A percentile compares a stretch with the other conserved stretches of the same genome.
Evolutionary conservation across 495 filamentous ascomycete genomes (phyloP).

Genomic region (Collariella sp.): DNA sequence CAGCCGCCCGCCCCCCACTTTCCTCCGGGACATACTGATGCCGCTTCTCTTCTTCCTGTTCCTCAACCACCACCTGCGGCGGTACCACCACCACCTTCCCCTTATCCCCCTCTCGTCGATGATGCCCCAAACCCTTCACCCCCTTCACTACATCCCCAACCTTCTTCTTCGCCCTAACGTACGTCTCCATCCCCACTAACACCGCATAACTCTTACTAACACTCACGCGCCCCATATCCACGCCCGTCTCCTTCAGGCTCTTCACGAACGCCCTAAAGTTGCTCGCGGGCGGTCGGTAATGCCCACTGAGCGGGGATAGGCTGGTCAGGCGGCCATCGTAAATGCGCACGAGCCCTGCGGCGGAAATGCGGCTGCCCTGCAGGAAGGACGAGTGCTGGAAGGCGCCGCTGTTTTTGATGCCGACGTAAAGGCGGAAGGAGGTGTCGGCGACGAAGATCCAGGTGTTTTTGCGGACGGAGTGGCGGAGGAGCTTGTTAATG

Average conservation of each 20-base stretch:
- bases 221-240: conserved; percentile 68
- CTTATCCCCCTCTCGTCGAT: conserved; percentile 25
- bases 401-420: conserved; percentile 78
- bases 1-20: conserved; percentile 42
- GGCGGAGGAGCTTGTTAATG: conserved; percentile 62
- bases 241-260: conserved; percentile 60
- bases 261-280: conserved; percentile 78
- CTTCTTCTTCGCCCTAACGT: conserved; percentile 54
- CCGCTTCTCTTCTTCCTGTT: not conserved
- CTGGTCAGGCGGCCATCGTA: conserved; percentile 61
- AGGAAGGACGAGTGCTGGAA: conserved; percentile 91
- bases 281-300: conserved; percentile 72
- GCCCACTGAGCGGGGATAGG: conserved; percentile 57
- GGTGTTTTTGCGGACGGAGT: conserved; percentile 63
- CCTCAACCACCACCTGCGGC: not conserved
- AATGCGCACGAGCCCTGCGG: conserved; percentile 79
- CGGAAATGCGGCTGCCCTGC: conserved; percentile 68
- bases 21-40: conserved; percentile 16
- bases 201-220: conserved; percentile 77
- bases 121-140: conserved; percentile 33
- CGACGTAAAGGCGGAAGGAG: conserved; percentile 77
- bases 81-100: not conserved
- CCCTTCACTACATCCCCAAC: conserved; percentile 40
- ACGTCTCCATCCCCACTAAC: conserved; percentile 73
- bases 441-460: conserved; percentile 93